phyloP scores from a whole-genome alignment of 2,329 filamentous ascomycete species.

The Calycina herbarum region DNA sequence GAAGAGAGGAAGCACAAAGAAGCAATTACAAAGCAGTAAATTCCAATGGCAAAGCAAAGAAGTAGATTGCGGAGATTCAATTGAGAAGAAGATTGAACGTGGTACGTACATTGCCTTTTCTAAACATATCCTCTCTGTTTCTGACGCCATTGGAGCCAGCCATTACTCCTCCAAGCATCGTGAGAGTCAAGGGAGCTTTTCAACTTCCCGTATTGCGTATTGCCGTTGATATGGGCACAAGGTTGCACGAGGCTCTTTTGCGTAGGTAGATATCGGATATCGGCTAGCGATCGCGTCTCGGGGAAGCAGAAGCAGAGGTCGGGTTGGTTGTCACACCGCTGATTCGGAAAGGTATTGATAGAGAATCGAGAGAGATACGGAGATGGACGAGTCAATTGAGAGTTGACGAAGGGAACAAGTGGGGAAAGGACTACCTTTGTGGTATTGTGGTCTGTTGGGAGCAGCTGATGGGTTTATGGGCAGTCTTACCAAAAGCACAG shows the following conservation, averaged over 20 bases:
- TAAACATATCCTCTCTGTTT: slow-evolving; percentile 29
- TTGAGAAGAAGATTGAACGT: slow-evolving; percentile 14
- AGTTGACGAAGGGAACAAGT: not conserved
- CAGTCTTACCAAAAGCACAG: not conserved
- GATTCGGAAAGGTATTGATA: slow-evolving; percentile 3
- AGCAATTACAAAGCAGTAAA: slow-evolving; percentile 8
- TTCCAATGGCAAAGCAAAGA: not conserved
- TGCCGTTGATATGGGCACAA: not conserved
- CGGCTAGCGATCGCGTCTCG: not conserved
- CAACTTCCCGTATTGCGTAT: not conserved
- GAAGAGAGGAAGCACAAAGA: slow-evolving; percentile 8
- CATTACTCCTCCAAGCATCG: slow-evolving; percentile 18
- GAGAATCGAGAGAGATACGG: not conserved
- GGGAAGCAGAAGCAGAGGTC: not conserved
- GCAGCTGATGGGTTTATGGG: not conserved
- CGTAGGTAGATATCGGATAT: slow-evolving; percentile 4
- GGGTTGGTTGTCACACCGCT: slow-evolving; percentile 5
- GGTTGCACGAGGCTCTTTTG: slow-evolving; percentile 5
- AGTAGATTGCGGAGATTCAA: not conserved
- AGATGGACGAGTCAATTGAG: not conserved
- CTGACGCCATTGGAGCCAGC: slow-evolving; percentile 20
- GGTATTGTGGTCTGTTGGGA: not conserved
- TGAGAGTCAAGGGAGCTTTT: not conserved
- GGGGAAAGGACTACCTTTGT: not conserved
- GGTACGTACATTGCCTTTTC: slow-evolving; percentile 29